Evolutionary conservation across 495 filamentous ascomycete genomes (phyloP).

Genomic region (Penicillium malachiteum): DNA sequence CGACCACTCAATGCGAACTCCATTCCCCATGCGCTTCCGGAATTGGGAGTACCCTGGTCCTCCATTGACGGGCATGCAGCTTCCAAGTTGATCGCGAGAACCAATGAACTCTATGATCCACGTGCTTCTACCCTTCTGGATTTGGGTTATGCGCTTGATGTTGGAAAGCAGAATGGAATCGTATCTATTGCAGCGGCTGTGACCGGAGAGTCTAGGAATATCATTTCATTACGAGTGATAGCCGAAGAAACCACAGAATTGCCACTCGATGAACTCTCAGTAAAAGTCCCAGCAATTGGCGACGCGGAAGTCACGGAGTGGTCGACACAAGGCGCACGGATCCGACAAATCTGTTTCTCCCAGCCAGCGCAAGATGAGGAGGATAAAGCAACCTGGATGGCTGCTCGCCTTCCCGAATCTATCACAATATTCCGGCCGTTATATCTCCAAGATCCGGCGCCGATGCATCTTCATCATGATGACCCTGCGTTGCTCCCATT

Average conservation of each 20-base stretch:
- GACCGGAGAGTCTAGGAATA: conserved; percentile 44
- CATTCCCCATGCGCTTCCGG: conserved; percentile 35
- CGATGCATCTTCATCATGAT: conserved; percentile 26
- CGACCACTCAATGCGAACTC: conserved; percentile 15
- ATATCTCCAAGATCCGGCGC: conserved; percentile 32
- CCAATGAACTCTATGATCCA: conserved; percentile 37
- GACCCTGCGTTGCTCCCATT: conserved; percentile 6
- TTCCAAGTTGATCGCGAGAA: conserved; percentile 30
- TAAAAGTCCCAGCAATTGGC: conserved; percentile 35
- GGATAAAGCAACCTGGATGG: conserved; percentile 56
- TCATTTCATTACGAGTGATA: conserved; percentile 38
- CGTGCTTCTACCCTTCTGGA: conserved; percentile 40
- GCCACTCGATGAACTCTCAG: conserved; percentile 12
- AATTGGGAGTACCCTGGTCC: conserved; percentile 36
- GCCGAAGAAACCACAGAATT: conserved; percentile 34
- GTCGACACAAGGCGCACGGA: conserved; percentile 54
- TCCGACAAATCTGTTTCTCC: conserved; percentile 68
- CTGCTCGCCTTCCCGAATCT: conserved; percentile 56
- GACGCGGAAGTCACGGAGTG: conserved; percentile 52
- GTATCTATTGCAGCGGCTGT: conserved; percentile 45
- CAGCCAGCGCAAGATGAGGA: conserved; percentile 35
- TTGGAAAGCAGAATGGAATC: conserved; percentile 25
- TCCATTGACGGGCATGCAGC: conserved; percentile 30
- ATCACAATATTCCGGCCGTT: conserved; percentile 63
- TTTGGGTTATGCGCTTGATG: conserved; percentile 40